Base-by-base conservation (phyloP, 108 stramenopile species). In the Skeletonema menzelii region DNA sequence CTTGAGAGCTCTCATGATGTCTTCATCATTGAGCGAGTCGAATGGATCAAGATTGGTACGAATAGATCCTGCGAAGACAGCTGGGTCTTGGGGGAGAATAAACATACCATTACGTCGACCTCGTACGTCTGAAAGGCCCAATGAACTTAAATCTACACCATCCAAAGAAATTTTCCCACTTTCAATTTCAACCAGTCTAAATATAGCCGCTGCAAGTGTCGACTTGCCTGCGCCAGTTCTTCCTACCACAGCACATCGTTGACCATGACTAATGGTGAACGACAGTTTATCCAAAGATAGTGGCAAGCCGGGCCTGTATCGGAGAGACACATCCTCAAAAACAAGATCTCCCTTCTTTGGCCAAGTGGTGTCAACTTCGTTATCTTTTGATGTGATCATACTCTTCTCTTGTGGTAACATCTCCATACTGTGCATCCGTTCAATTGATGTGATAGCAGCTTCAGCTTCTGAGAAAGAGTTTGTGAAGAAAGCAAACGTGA, bases 81-180 rank as follows among this genome's bases (percentile, higher is more conserved):
- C 93, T 1, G 97, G 97, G 42, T 97, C 96, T 72, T 99, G 99
- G 8, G 97, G 97, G 34, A 99, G 96, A 49, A 99, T 97, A 0
- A 77, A 49, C 89, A 93, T 90, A 3, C 90, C 80, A 64, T 80
- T 77, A 24, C 53, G 32, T 27, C 95, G 75, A 5, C 92, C 92
- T 56, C 95, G 76, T 1, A 96, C 91, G 69, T 94, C 90, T 8
- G 82, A 75, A 34, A 96, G 84, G 12, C 86, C 77, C 1, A 96
- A 53, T 20, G 42, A 73, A 12, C 69, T 73, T 11, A 97, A 57
- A 69, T 97, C 93, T 0, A 88, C 72, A 8, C 96, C 97, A 69
- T 97, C 96, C 8, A 98, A 37, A 11, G 83, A 24, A 22, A 98
- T 91, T n/a, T 53, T 37, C 20, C 98, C 97, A 11, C 79, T 75